Evolutionary conservation across 2,329 filamentous ascomycete species (phyloP), one percentile per base, ranked within the genome.

Genomic region (Monosporascus sp.): DNA sequence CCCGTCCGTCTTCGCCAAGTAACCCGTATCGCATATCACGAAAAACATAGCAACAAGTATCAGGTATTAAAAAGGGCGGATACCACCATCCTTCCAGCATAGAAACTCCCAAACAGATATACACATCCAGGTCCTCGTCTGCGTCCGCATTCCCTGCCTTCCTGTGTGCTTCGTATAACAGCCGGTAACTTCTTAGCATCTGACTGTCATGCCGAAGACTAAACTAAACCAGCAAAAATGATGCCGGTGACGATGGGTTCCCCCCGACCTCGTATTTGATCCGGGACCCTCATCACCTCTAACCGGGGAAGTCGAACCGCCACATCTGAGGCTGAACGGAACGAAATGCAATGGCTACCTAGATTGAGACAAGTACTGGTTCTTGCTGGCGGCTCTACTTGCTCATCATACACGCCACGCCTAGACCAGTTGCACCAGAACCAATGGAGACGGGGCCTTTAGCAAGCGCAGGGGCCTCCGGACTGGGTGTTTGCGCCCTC

Each of bases 401-500:
- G 31, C 31, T 35, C 31, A 14, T 35, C 31, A 14, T 35, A 35
- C 31, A 35, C 31, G 14, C 31, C 31, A 14, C 9, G 9, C 31
- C 3, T 41, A 11, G 38, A 18, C 38, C 17, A 41, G 17, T 7
- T 9, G 22, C 22, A 4, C n/a, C 49, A 47, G 55, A 58, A 61
- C 54, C 56, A 5, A 17, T 22, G 20, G 6, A 44, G 20, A 15
- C 20, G 8, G 55, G 3, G 54, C 56, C 52, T 63, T 63, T 78
- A 84, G 71, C 81, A 84, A 62, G 75, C 76, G 70, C 81, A 84
- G 55, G 76, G 73, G 20, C 80, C 80, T 61, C 72, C 73, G 51
- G 73, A 71, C 63, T 82, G 81, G 55, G 80, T 84, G 71, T 79
- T 83, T 55, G 77, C 72, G 56, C 75, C 79, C 65, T 84, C 81